phyloP scores from a whole-genome alignment of 129 eudicot species.

The Flaveria bidentis region DNA sequence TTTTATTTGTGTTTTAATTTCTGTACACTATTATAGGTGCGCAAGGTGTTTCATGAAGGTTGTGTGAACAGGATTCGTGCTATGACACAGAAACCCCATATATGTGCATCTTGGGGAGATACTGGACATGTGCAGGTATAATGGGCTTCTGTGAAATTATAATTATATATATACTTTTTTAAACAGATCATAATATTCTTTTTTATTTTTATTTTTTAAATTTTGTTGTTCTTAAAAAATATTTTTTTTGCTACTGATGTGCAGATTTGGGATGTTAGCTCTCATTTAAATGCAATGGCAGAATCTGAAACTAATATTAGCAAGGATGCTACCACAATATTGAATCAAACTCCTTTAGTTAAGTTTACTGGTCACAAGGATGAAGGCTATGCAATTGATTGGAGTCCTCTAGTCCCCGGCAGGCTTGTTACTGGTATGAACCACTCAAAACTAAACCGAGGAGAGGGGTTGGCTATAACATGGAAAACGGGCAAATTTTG shows the following conservation, averaged over 20 bases:
- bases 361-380: conserved; percentile 81
- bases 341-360: conserved; percentile 61
- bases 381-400: conserved; percentile 98
- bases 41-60: conserved; percentile 87
- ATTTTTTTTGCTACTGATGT: neutral
- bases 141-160: neutral
- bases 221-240: neutral
- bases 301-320: conserved; percentile 57
- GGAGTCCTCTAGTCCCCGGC: conserved; percentile 92
- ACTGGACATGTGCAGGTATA: conserved; percentile 91
- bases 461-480: neutral
- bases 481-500: neutral
- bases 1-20: neutral
- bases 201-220: no score
- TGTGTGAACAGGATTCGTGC: conserved; percentile 92
- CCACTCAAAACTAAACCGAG: neutral
- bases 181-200: neutral
- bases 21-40: conserved; percentile 53
- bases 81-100: conserved; percentile 89
- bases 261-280: conserved; percentile 90
- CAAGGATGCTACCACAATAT: conserved; percentile 43
- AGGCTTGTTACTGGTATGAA: conserved; percentile 84
- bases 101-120: conserved; percentile 95
- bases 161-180: neutral
- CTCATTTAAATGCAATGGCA: conserved; percentile 71